Base-by-base conservation (phyloP, 1,284 basidiomycete genomes). In the Malassezia pachydermatis region DNA sequence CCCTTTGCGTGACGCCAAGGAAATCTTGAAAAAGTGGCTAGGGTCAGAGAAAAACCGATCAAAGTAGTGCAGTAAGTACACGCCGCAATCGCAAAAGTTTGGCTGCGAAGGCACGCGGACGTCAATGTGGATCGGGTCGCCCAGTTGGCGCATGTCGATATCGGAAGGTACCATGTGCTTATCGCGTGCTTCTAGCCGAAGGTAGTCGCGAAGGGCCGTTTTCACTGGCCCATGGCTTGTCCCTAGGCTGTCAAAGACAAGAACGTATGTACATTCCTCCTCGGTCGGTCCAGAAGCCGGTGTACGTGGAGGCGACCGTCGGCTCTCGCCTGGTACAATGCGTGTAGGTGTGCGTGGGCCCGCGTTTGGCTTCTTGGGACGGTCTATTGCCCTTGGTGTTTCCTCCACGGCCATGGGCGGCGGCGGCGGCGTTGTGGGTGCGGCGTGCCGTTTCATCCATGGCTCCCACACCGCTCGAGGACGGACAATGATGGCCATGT, bases 401-500 rank as follows among this genome's bases (percentile, higher is more conserved):
- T n/a, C n/a, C 10, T 36, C 25, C 9, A 29, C 30, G 22, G 36
- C 7, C 16, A 4, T 23, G 10, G 39, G 22, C 27, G 23, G 14
- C 14, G 43, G 16, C 14, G 9, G 25, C 16, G 19, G 20, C 8
- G 33, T 6, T n/a, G 13, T 33, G 7, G 20, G 24, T 2, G 13
- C 14, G 2, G 11, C 17, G 4, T 28, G 25, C 6, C 30, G 20
- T 11, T 25, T n/a, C 7, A 14, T 10, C 6, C 34, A 25, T 16
- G 41, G 3, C 14, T 40, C 43, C 7, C 46, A 16, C 3, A 52
- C 30, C 5, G 9, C 40, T 42, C 79, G 79, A 0, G 94, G 92
- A 52, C 86, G 83, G 72, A 82, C 84, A 59, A 99, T 89, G 57
- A 98, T 81, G 6, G 87, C 90, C 19, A 98, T 78, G 72, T 94